These are phyloP conservation scores for Cercospora sojina DNA, from an alignment of 2,329 filamentous ascomycete species.

Conservation along the genomic window DNA sequence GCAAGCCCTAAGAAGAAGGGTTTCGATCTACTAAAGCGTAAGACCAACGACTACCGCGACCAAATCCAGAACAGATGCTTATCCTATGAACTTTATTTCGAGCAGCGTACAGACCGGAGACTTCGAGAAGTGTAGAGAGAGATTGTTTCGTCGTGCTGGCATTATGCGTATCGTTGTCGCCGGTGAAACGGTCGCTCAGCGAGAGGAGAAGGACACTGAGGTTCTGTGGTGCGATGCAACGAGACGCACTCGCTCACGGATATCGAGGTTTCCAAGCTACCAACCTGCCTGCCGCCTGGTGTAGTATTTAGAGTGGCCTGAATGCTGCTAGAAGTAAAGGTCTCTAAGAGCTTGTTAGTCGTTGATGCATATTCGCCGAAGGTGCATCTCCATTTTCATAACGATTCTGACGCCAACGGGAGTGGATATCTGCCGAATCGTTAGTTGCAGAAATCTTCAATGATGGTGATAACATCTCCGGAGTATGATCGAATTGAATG, in stretches of 20 bases:
- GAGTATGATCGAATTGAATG: not conserved
- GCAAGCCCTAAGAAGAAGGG: too few species aligned
- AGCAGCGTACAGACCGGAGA: too few species aligned
- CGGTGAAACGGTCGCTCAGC: too few species aligned
- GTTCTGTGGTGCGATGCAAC: not conserved
- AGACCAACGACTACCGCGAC: too few species aligned
- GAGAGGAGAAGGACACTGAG: too few species aligned
- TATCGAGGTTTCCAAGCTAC: not conserved
- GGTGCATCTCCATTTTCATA: not conserved
- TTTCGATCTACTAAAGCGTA: too few species aligned
- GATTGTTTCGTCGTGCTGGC: too few species aligned
- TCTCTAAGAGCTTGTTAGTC: not conserved
- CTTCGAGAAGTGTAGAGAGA: too few species aligned
- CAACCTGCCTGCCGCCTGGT: not conserved
- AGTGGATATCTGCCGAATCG: not conserved
- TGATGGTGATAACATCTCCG: not conserved
- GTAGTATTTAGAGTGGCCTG: not conserved
- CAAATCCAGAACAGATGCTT: too few species aligned
- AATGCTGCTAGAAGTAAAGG: not conserved
- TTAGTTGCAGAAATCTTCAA: not conserved
- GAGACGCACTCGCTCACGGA: not conserved
- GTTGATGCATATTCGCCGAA: not conserved
- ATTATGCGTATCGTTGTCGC: too few species aligned
- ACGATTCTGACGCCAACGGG: not conserved
- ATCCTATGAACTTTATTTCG: too few species aligned